Evolutionary conservation across 371 early-diverging fungal species (phyloP).

Genomic region (Mucor lusitanicus): DNA sequence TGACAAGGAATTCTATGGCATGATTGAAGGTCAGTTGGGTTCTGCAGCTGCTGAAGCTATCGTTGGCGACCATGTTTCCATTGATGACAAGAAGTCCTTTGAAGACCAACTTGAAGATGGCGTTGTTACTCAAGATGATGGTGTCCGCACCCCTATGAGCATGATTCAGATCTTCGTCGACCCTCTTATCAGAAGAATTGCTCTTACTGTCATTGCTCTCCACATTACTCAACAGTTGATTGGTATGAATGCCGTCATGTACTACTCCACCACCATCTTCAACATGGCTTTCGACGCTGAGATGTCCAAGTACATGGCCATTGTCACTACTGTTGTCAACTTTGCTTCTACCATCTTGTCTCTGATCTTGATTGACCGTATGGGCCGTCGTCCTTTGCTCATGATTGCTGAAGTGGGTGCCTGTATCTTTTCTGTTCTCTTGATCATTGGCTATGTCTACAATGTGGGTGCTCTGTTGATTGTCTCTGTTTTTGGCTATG

Average conservation of each 20-base stretch:
- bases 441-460: conserved; percentile 56
- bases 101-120: neutral
- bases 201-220: too few relatives aligned
- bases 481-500: conserved; percentile 61
- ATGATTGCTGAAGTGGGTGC: conserved; percentile 62
- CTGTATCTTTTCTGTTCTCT: conserved; percentile 51
- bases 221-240: too few relatives aligned
- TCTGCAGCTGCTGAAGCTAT: conserved; percentile 25
- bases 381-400: conserved; percentile 50
- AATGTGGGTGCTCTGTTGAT: conserved; percentile 56
- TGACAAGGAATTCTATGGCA: conserved; percentile 10
- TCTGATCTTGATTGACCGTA: conserved; percentile 38
- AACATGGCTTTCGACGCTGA: conserved; percentile 40
- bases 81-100: neutral
- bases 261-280: too few relatives aligned
- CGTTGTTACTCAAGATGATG: neutral
- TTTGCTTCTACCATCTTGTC: conserved; percentile 56
- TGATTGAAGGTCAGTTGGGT: conserved; percentile 14
- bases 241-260: too few relatives aligned
- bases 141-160: neutral
- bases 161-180: too few relatives aligned
- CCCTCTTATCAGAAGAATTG: too few relatives aligned
- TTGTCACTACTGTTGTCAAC: conserved; percentile 59
- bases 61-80: conserved; percentile 68
- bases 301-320: conserved; percentile 59